A percentile compares a stretch with the other conserved stretches of the same genome.
These are phyloP conservation scores for Penicillium coprophilum DNA, from an alignment of 495 filamentous ascomycete species.

Conservation along the genomic window DNA sequence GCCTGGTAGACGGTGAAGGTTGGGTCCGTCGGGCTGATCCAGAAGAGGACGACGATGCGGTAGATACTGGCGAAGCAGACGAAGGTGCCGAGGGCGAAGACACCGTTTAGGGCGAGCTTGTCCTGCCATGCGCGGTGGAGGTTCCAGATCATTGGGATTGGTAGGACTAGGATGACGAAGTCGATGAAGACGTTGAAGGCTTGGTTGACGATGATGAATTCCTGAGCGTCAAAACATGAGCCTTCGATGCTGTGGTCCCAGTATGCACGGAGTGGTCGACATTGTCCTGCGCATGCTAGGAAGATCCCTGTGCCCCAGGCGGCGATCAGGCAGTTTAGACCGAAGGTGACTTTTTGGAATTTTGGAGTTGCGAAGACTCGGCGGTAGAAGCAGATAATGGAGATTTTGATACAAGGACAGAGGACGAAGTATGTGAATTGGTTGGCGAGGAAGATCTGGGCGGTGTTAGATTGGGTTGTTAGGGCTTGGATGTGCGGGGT, in stretches of 20 bases:
- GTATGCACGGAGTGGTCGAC: constrained; percentile 40
- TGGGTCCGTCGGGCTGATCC: constrained; percentile 46
- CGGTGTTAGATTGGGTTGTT: constrained; percentile 9
- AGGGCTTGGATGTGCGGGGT: background rate
- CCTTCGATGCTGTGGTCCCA: constrained; percentile 42
- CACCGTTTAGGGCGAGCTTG: constrained; percentile 46
- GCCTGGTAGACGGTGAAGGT: constrained; percentile 51
- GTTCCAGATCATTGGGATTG: constrained; percentile 47
- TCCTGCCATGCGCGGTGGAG: constrained; percentile 45
- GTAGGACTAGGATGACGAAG: constrained; percentile 42
- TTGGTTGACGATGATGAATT: constrained; percentile 46
- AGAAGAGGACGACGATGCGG: constrained; percentile 58
- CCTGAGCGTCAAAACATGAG: constrained; percentile 36
- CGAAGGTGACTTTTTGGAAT: constrained; percentile 36
- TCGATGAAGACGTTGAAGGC: constrained; percentile 47
- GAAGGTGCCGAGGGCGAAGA: constrained; percentile 52
- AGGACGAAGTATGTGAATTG: constrained; percentile 47
- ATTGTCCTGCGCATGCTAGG: constrained; percentile 44
- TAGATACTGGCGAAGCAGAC: constrained; percentile 49
- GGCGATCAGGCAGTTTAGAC: constrained; percentile 35
- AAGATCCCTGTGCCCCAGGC: constrained; percentile 39
- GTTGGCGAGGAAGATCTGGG: constrained; percentile 47
- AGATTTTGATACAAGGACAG: constrained; percentile 45
- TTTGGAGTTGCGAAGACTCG: constrained; percentile 42
- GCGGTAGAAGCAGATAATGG: constrained; percentile 49